These are phyloP conservation scores for Lagerstroemia speciosa DNA, from an alignment of 345 rosid genomes.

Conservation along the genomic window DNA sequence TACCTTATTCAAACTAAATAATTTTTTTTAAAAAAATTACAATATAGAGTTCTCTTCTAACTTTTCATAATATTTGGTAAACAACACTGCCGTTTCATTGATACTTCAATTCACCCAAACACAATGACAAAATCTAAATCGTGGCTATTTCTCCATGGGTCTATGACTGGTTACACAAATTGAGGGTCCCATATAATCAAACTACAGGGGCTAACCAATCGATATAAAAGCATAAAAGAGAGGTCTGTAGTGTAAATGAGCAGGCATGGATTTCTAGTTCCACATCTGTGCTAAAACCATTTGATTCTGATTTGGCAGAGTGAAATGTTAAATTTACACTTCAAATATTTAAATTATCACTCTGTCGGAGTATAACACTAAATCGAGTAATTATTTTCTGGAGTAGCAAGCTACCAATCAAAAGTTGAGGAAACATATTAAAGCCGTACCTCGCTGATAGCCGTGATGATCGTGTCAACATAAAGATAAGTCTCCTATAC, in stretches of 20 bases:
- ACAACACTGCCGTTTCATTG: not conserved
- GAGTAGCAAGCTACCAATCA: not conserved
- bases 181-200: not conserved
- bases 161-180: not conserved
- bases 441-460: conserved; percentile 56
- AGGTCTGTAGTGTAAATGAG: not conserved
- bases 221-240: not conserved
- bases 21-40: not conserved
- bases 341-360: not conserved
- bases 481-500: not conserved
- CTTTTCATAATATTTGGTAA: not conserved
- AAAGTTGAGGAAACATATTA: not conserved
- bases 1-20: not conserved
- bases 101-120: not conserved
- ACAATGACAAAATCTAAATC: not conserved
- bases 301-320: not conserved
- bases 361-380: not conserved
- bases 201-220: not conserved
- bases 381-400: not conserved
- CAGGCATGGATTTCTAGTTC: not conserved
- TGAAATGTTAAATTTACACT: not conserved
- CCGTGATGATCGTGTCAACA: conserved; percentile 26
- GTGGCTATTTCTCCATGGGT: not conserved
- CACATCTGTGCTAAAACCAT: not conserved
- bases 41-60: not conserved